Evolutionary conservation across 208 protist species (phyloP).

Genomic region (Leishmania turanica): DNA sequence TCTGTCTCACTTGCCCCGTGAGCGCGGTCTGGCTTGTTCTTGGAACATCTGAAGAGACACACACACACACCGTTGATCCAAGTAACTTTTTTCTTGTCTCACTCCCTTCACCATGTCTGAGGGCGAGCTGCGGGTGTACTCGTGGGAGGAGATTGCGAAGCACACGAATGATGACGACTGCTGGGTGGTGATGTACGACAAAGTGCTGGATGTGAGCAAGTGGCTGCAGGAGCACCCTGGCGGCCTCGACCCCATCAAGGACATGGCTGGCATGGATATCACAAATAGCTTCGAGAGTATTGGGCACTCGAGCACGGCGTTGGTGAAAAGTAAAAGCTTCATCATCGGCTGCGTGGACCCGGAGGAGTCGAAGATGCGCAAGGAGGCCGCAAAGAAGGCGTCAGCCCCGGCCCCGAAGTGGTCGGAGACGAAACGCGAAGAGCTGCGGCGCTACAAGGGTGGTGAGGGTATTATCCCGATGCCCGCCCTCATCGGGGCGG

Average conservation of each 20-base stretch:
- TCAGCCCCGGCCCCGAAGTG: conserved; percentile 40
- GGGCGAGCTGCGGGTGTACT: conserved; percentile 52
- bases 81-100: conserved; percentile 3
- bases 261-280: conserved; percentile 78
- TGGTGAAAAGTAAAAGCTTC: conserved; percentile 62
- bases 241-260: conserved; percentile 85
- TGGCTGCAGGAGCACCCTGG: conserved; percentile 93
- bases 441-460: conserved; percentile 62
- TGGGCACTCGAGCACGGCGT: conserved; percentile 70
- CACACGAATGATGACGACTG: conserved; percentile 90
- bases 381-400: conserved; percentile 15
- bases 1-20: not conserved
- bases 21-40: not conserved
- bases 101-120: conserved; percentile 41
- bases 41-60: not conserved
- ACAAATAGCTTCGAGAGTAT: conserved; percentile 88
- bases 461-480: conserved; percentile 58
- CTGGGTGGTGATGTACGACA: conserved; percentile 93
- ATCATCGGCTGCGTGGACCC: conserved; percentile 78
- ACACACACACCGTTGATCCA: conserved; percentile 1
- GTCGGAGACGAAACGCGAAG: conserved; percentile 54
- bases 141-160: conserved; percentile 89
- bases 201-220: conserved; percentile 91
- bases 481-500: conserved; percentile 37
- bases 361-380: conserved; percentile 32